Conservation (phyloP, 1,284 basidiomycete genomes). For the Malassezia cuniculi region DNA sequence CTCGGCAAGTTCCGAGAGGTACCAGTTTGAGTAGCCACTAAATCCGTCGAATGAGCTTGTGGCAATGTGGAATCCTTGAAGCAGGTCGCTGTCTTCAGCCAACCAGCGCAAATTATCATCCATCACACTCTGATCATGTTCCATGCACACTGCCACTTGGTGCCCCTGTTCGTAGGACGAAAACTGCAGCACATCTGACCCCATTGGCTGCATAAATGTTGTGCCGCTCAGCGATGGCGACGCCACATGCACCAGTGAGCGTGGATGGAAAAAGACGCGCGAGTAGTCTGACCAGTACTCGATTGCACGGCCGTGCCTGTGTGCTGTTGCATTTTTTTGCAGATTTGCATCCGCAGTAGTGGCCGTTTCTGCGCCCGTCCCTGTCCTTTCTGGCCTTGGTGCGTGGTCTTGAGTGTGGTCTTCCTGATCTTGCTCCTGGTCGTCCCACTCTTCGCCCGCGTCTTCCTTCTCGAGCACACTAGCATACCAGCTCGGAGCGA, state of each 20-base stretch:
- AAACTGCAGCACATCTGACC: constrained; percentile 10
- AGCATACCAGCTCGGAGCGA: constrained; percentile 1
- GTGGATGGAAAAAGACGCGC: constrained; percentile 25
- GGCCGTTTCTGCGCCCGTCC: too few relatives aligned
- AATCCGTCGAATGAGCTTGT: constrained; percentile 31
- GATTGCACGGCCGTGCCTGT: neutral
- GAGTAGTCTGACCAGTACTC: constrained; percentile 38
- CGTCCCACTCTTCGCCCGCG: too few relatives aligned
- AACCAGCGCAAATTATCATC: constrained; percentile 37
- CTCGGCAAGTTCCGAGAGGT: constrained; percentile 26
- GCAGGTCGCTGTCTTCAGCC: constrained; percentile 32
- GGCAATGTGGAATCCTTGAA: constrained; percentile 32
- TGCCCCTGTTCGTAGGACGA: constrained; percentile 25
- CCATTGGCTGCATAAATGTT: constrained; percentile 1
- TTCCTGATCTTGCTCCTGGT: neutral
- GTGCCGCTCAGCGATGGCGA: constrained; percentile 6
- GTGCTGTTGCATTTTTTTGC: neutral
- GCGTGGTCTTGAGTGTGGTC: neutral
- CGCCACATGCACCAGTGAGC: constrained; percentile 26
- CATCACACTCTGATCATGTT: constrained; percentile 22
- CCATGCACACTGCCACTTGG: constrained; percentile 18
- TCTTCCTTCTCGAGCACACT: constrained; percentile 3
- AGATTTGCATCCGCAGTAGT: too few relatives aligned
- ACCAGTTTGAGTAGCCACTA: constrained; percentile 20
- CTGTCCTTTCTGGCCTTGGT: too few relatives aligned